A percentile compares a stretch with the other conserved stretches of the same genome.
Evolutionary conservation across 345 rosid species (phyloP).

Genomic region (Psidium friedrichsthalianum): DNA sequence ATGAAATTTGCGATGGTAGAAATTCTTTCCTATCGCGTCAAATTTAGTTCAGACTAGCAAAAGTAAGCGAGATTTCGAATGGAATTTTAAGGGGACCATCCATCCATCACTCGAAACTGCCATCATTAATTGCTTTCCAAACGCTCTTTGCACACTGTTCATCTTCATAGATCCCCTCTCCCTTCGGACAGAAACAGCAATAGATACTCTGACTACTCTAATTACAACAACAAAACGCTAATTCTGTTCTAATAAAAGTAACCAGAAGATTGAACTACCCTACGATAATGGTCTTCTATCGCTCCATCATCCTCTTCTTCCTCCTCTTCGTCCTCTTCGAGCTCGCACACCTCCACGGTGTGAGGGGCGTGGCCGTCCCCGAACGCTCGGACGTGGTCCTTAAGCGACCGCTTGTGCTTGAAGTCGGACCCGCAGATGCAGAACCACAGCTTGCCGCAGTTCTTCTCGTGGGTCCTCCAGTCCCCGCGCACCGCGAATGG

Average conservation of each 20-base stretch:
- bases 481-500: conserved; percentile 58
- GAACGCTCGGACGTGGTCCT: conserved; percentile 57
- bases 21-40: neutral
- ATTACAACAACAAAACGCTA: neutral
- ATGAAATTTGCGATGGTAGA: neutral
- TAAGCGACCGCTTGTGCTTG: conserved; percentile 61
- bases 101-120: neutral
- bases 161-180: neutral
- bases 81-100: neutral
- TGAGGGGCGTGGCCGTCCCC: conserved; percentile 50
- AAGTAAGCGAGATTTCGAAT: neutral
- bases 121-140: neutral
- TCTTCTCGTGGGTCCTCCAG: conserved; percentile 69
- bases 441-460: conserved; percentile 58
- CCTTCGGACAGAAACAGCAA: neutral
- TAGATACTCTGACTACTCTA: neutral
- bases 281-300: neutral
- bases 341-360: conserved; percentile 17
- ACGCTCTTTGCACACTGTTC: neutral
- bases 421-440: conserved; percentile 64
- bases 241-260: neutral
- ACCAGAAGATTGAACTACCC: neutral
- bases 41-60: neutral
- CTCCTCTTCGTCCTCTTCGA: conserved; percentile 21
- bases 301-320: conserved; percentile 9